Evolutionary conservation across 495 filamentous ascomycete species (phyloP).

Genomic region (Cenococcum geophilum): DNA sequence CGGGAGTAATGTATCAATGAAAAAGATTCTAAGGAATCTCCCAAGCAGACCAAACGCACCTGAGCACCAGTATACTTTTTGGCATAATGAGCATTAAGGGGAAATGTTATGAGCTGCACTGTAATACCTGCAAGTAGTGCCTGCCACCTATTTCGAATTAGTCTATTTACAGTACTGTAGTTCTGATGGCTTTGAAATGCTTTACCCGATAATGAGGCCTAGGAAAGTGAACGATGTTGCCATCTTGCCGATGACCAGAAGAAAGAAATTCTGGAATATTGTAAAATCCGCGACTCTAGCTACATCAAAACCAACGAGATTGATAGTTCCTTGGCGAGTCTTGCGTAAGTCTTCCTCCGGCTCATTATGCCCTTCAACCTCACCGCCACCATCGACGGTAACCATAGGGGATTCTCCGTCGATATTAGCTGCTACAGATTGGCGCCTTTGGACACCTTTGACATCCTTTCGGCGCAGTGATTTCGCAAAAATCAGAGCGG

Average conservation of each 20-base stretch:
- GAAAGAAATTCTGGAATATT: constrained; percentile 59
- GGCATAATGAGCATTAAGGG: constrained; percentile 63
- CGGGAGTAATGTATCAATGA: too few species aligned
- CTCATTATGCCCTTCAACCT: constrained; percentile 23
- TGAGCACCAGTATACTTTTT: constrained; percentile 55
- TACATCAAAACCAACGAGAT: constrained; percentile 72
- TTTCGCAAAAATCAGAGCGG: constrained; percentile 69
- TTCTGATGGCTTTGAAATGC: not conserved
- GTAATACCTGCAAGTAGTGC: constrained; percentile 59
- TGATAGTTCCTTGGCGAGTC: constrained; percentile 69
- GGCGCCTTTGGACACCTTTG: constrained; percentile 46
- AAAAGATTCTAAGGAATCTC: not conserved
- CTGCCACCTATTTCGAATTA: constrained; percentile 49
- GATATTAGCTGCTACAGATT: constrained; percentile 3
- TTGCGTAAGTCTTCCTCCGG: constrained; percentile 44
- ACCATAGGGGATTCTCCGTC: constrained; percentile 28
- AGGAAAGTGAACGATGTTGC: constrained; percentile 61
- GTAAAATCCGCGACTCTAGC: constrained; percentile 67
- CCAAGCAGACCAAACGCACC: not conserved
- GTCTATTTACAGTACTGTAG: not conserved
- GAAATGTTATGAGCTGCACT: constrained; percentile 56
- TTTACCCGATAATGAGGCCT: constrained; percentile 55
- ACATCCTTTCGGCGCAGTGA: constrained; percentile 74
- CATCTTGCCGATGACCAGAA: constrained; percentile 54
- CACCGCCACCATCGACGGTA: not conserved